These are phyloP conservation scores for Trichoderma atroviride DNA, from an alignment of 2,329 filamentous ascomycete genomes.

Conservation along the genomic window DNA sequence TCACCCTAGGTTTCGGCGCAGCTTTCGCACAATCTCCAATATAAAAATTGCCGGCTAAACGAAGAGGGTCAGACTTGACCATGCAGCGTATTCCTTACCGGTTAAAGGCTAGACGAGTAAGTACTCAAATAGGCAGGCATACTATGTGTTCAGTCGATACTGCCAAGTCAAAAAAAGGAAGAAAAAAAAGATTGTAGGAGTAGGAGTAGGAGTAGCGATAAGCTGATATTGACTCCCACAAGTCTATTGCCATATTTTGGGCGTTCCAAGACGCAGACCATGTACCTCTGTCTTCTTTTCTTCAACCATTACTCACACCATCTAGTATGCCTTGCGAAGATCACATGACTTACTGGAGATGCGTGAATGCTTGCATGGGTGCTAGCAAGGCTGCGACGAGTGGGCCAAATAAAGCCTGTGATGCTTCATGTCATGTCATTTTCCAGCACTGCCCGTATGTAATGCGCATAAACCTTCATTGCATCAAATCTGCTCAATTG, in stretches of 20 bases:
- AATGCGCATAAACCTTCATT: not conserved
- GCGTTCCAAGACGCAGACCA: not conserved
- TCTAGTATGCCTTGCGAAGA: not conserved
- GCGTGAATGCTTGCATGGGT: constrained; percentile 28
- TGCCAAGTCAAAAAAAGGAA: not conserved
- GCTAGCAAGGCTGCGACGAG: constrained; percentile 3
- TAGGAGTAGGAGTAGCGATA: not conserved
- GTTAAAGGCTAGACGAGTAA: not conserved
- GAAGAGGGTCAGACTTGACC: not conserved
- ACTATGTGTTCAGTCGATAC: not conserved
- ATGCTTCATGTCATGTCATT: not conserved
- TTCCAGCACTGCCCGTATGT: not conserved
- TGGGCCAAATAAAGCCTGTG: constrained; percentile 9
- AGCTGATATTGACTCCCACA: not conserved
- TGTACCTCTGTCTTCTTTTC: not conserved
- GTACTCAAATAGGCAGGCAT: not conserved
- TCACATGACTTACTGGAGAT: constrained; percentile 29
- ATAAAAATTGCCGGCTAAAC: not conserved
- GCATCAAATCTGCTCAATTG: not conserved
- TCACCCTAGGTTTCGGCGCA: not conserved
- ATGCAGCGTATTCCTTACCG: not conserved
- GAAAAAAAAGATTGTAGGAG: not conserved
- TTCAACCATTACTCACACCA: not conserved
- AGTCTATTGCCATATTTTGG: not conserved
- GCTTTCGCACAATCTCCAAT: not conserved